Evolutionary conservation across 2,329 filamentous ascomycete genomes (phyloP), one percentile per base, ranked within the genome.

Genomic region (Clonostachys solani): DNA sequence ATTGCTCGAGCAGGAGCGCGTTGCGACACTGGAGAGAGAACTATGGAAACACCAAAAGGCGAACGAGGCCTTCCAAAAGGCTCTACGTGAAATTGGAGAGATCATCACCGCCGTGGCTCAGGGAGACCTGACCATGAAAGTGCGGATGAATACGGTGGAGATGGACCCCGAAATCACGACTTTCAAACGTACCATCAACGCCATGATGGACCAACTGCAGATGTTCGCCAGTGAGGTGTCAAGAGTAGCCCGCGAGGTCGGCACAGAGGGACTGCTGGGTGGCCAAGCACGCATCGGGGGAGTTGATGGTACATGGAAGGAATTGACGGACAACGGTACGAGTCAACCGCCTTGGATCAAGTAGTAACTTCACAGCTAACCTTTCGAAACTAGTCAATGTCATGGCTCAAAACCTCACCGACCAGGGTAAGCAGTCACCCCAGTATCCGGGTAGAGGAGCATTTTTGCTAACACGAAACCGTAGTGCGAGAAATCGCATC

Each of bases 101-200:
- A 97, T 99, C 58, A 89, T 97, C 60, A 96, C 94, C 18, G 92
- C 92, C 52, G 94, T 97, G 55, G 94, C 92, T 48, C 89, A 90
- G 59, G 92, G 92, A 68, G 92, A 97, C 63, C 77, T 97, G 51
- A 96, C 91, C 66, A 96, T 96, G 77, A 95, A 96, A 71, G 92
- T 96, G 53, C 83, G 92, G 60, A 95, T 97, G 66, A 94, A 96
- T 64, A 88, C 89, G 5, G 86, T 95, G 55, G 92, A 97, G 72
- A 94, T 96, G 86, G 92, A 97, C 75, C 91, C 92, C 29, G 92
- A 97, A 76, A 97, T 97, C 61, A 94, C 91, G 29, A 92, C 90
- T 10, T 97, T 97, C 76, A 97, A 97, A 72, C 86, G 90, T 59
- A 96, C 92, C 52, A 97, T 97, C 73, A 97, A 97, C 66, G 95